Conservation (phyloP, 495 filamentous ascomycete species). For the Penicillium pancosmium region DNA sequence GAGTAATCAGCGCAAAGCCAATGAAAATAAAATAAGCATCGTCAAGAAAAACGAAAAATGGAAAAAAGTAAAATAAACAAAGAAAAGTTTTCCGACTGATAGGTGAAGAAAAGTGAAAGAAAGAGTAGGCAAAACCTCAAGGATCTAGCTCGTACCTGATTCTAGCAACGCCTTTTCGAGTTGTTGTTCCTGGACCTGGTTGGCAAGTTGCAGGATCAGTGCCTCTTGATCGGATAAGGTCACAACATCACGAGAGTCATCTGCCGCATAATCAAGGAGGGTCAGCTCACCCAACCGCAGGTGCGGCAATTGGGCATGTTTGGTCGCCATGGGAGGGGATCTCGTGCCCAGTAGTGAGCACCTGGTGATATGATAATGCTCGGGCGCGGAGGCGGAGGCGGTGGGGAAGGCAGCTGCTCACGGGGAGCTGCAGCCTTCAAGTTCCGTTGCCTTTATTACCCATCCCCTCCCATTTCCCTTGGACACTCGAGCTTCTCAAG, state of each 20-base stretch:
- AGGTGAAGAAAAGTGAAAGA: constrained; percentile 8
- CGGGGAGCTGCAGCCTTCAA: constrained; percentile 26
- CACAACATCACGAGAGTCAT: constrained; percentile 50
- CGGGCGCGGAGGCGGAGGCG: constrained; percentile 29
- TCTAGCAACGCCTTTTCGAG: constrained; percentile 69
- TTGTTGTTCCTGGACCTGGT: constrained; percentile 68
- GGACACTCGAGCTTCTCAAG: constrained; percentile 29
- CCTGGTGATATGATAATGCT: constrained; percentile 34
- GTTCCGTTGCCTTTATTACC: constrained; percentile 17
- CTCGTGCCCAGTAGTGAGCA: constrained; percentile 30
- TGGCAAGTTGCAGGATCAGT: constrained; percentile 65
- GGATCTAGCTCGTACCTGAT: constrained; percentile 42
- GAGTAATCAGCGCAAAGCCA: not conserved
- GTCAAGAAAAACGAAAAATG: constrained; percentile 10
- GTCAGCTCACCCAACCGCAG: constrained; percentile 40
- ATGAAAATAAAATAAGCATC: not conserved
- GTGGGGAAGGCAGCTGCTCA: constrained; percentile 19
- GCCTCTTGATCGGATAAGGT: constrained; percentile 63
- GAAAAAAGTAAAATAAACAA: constrained; percentile 1
- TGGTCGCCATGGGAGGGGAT: constrained; percentile 43
- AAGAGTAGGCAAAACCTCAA: not conserved
- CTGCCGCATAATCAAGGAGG: constrained; percentile 43
- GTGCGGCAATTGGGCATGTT: constrained; percentile 38
- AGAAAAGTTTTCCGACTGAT: not conserved
- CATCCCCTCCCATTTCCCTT: constrained; percentile 34